A percentile compares a stretch with the other conserved stretches of the same genome.
phyloP scores from a whole-genome alignment of 805 yeast species.

The Wickerhamomyces strasburgensis region DNA sequence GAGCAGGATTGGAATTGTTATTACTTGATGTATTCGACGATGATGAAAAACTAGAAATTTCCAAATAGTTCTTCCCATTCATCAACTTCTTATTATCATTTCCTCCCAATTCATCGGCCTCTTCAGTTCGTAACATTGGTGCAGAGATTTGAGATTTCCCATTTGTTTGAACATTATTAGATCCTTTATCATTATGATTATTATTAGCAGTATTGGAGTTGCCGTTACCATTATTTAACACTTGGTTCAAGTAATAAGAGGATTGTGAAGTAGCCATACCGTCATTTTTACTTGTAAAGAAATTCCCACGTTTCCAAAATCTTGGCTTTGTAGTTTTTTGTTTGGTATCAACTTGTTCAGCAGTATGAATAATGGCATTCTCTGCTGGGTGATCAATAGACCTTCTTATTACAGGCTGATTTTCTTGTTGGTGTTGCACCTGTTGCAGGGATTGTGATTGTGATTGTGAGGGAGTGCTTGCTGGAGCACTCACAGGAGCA shows the following conservation, averaged over 20 bases:
- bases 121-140: constrained; percentile 32
- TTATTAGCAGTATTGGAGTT: constrained; percentile 5
- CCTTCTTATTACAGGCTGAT: too few relatives aligned
- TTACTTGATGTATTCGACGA: constrained; percentile 6
- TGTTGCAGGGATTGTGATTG: constrained; percentile 5
- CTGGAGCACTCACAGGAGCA: constrained; percentile 3
- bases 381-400: too few relatives aligned
- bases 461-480: constrained; percentile 5
- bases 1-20: constrained; percentile 1
- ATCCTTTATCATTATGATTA: too few relatives aligned
- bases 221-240: constrained; percentile 16
- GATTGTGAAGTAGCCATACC: constrained; percentile 19
- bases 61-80: constrained; percentile 18
- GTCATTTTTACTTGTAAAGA: constrained; percentile 16
- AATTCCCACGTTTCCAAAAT: constrained; percentile 29
- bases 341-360: constrained; percentile 11
- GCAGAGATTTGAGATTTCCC: constrained; percentile 30
- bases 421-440: constrained; percentile 1
- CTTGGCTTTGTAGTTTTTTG: constrained; percentile 24
- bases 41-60: not conserved
- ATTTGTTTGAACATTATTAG: too few relatives aligned
- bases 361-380: constrained; percentile 1
- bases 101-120: constrained; percentile 28
- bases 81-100: constrained; percentile 32
- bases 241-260: constrained; percentile 13